Evolutionary conservation across 139 green algal genomes (phyloP).

Genomic region (Ettlia oleoabundans): DNA sequence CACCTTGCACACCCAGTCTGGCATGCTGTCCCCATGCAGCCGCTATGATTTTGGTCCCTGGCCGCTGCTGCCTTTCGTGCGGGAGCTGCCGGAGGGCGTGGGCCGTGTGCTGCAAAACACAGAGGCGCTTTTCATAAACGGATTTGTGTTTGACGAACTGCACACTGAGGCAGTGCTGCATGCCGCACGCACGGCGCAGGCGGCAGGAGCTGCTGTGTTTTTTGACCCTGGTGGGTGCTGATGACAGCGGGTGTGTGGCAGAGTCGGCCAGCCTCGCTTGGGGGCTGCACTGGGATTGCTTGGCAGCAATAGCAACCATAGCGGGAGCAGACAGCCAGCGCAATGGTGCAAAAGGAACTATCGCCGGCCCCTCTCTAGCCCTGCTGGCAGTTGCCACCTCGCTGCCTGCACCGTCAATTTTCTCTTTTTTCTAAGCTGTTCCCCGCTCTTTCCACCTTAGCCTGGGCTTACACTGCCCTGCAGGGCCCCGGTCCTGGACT

Average conservation of each 20-base stretch:
- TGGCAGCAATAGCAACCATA: neutral
- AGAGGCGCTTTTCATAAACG: slow-evolving; percentile 73
- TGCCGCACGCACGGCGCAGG: slow-evolving; percentile 55
- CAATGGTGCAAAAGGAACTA: no score
- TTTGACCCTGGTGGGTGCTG: slow-evolving; percentile 88
- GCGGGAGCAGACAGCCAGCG: no score
- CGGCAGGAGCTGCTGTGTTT: slow-evolving; percentile 75
- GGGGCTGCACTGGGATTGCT: neutral
- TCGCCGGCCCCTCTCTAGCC: no score
- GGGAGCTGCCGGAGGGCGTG: neutral
- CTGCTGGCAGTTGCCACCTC: no score
- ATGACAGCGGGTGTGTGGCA: neutral
- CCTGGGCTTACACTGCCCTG: no score
- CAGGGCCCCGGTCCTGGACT: slow-evolving; percentile 77
- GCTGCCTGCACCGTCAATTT: neutral
- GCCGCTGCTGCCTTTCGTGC: slow-evolving; percentile 79
- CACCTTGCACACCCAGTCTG: no score
- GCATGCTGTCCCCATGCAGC: slow-evolving; percentile 39
- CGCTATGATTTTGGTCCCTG: slow-evolving; percentile 94
- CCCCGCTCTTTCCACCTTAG: neutral
- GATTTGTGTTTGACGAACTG: slow-evolving; percentile 96
- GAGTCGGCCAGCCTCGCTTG: neutral
- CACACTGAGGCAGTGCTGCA: slow-evolving; percentile 65
- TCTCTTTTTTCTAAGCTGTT: neutral
- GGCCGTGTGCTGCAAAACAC: slow-evolving; percentile 48